These are phyloP conservation scores for Lactarius hatsudake DNA, from an alignment of 768 basidiomycete species.

Conservation along the genomic window DNA sequence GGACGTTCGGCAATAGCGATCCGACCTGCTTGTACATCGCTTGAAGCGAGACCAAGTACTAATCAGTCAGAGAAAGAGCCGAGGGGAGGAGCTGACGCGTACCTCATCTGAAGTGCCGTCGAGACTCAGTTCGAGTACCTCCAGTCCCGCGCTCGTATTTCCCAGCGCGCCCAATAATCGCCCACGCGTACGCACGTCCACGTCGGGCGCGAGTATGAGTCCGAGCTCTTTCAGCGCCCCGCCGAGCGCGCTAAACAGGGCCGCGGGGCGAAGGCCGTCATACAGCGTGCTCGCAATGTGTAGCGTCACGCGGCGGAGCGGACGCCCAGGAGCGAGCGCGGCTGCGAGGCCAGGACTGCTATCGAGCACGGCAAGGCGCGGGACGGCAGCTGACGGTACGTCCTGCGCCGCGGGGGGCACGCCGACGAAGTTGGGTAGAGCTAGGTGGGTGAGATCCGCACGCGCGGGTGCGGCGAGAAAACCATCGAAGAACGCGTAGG, in stretches of 20 bases:
- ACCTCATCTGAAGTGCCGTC: constrained; percentile 35
- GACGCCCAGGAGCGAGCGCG: constrained; percentile 32
- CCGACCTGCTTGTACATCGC: constrained; percentile 34
- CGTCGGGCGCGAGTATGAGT: constrained; percentile 24
- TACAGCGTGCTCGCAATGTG: constrained; percentile 35
- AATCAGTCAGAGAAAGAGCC: not conserved
- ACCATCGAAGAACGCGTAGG: constrained; percentile 28
- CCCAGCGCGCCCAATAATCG: constrained; percentile 34
- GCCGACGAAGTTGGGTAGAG: constrained; percentile 18
- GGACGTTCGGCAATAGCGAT: constrained; percentile 31
- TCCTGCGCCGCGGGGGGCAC: constrained; percentile 20
- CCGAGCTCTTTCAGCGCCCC: constrained; percentile 24
- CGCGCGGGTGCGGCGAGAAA: constrained; percentile 32
- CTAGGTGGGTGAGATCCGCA: constrained; percentile 23
- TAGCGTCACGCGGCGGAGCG: constrained; percentile 29
- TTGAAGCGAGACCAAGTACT: constrained; percentile 24
- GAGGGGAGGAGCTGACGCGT: not conserved
- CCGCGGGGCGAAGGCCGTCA: constrained; percentile 36
- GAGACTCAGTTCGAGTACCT: constrained; percentile 32
- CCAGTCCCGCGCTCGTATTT: constrained; percentile 30
- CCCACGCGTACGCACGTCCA: constrained; percentile 36
- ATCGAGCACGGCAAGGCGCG: constrained; percentile 28
- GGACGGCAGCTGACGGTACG: constrained; percentile 14
- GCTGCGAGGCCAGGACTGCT: constrained; percentile 31
- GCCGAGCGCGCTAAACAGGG: constrained; percentile 31